Conservation (phyloP, 2,329 filamentous ascomycete species). For the Chalaropsis thielavioides region DNA sequence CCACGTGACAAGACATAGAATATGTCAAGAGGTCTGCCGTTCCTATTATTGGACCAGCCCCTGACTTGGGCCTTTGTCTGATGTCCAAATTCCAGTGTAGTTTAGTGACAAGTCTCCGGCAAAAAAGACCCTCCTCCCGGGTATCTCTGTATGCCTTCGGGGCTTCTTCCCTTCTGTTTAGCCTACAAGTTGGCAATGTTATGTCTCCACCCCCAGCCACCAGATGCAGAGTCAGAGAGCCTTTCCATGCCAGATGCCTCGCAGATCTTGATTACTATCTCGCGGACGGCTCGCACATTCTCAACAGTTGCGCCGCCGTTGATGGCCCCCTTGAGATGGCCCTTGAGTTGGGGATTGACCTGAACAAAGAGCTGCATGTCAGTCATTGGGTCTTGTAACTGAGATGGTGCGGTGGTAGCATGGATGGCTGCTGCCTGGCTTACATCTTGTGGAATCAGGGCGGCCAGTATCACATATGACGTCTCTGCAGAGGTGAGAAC, state of each 20-base stretch:
- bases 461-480: constrained; percentile 37
- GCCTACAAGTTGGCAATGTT: constrained; percentile 30
- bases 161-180: background rate
- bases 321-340: constrained; percentile 36
- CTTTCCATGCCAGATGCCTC: constrained; percentile 33
- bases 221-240: constrained; percentile 24
- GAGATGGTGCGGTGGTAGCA: background rate
- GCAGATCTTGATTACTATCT: constrained; percentile 33
- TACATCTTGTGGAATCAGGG: constrained; percentile 37
- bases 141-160: background rate
- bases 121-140: background rate
- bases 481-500: constrained; percentile 34
- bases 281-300: constrained; percentile 35
- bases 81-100: background rate
- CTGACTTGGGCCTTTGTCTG: background rate
- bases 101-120: background rate
- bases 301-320: constrained; percentile 36
- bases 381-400: background rate
- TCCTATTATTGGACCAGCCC: background rate
- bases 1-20: background rate
- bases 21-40: background rate
- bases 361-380: constrained; percentile 20
- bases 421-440: constrained; percentile 18
- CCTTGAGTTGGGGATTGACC: constrained; percentile 40
- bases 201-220: constrained; percentile 34